Conservation (phyloP, 1,139 yeast genomes). For the Sugiyamaella grinbergsii region DNA sequence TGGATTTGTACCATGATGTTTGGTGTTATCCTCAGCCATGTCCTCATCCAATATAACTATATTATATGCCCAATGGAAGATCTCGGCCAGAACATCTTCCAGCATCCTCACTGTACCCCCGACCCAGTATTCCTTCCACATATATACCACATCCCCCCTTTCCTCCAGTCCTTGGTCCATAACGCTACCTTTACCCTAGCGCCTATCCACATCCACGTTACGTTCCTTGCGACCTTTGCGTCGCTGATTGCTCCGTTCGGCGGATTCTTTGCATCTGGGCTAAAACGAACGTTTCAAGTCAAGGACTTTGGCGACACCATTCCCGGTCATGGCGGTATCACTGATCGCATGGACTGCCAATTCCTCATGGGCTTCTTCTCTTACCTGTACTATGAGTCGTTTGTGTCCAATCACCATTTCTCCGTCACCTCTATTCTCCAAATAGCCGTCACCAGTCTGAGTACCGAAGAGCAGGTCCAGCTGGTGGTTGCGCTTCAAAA, state of each 20-base stretch:
- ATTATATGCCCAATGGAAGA: conserved; percentile 86
- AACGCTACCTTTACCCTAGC: conserved; percentile 55
- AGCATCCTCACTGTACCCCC: conserved; percentile 68
- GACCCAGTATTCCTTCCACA: conserved; percentile 87
- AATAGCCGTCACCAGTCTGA: conserved; percentile 70
- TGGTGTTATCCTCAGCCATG: conserved; percentile 64
- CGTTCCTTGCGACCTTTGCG: conserved; percentile 88
- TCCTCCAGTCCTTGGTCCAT: conserved; percentile 52
- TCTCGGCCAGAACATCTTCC: conserved; percentile 57
- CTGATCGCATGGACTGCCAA: conserved; percentile 97
- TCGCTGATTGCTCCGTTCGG: conserved; percentile 98
- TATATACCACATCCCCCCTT: conserved; percentile 71
- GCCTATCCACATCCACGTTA: conserved; percentile 88
- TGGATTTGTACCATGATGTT: conserved; percentile 90
- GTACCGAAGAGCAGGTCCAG: conserved; percentile 64
- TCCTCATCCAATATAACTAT: conserved; percentile 67
- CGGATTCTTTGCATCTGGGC: conserved; percentile 96
- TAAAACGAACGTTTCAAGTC: conserved; percentile 95
- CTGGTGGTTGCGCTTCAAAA: conserved; percentile 63
- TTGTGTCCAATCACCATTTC: conserved; percentile 65
- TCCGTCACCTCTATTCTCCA: conserved; percentile 76
- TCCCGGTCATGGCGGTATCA: conserved; percentile 98
- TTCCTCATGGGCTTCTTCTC: conserved; percentile 96
- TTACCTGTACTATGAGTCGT: conserved; percentile 89
- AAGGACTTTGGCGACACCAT: conserved; percentile 91